Conservation (phyloP, 306 rosid genomes). For the Potentilla sterilis region DNA sequence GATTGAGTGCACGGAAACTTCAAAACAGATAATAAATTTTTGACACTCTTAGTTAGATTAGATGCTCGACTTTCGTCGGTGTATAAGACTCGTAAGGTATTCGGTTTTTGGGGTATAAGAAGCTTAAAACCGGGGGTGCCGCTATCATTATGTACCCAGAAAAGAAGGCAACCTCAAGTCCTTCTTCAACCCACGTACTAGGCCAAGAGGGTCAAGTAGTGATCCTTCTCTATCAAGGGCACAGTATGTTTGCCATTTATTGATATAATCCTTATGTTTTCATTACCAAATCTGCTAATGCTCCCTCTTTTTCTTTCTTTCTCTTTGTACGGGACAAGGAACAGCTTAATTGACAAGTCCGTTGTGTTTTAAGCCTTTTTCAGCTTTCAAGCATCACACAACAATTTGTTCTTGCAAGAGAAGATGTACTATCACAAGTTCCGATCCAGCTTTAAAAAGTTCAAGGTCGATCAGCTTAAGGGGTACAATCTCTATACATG, state of each 20-base stretch:
- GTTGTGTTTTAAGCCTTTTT: background rate
- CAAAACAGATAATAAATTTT: background rate
- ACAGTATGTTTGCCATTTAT: background rate
- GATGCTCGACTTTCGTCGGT: background rate
- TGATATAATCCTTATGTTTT: background rate
- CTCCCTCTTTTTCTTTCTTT: background rate
- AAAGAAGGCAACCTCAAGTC: background rate
- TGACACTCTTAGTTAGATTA: background rate
- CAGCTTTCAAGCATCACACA: background rate
- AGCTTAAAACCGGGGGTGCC: background rate
- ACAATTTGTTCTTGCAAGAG: slow-evolving; percentile 2
- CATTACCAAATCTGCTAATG: background rate
- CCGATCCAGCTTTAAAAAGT: background rate
- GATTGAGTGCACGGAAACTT: background rate
- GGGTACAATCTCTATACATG: slow-evolving; percentile 1
- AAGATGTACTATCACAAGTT: background rate
- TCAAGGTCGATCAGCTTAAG: background rate
- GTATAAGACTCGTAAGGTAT: background rate
- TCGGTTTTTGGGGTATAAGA: background rate
- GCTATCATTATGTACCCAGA: background rate
- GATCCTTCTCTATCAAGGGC: background rate
- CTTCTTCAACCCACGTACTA: background rate
- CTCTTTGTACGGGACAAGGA: background rate
- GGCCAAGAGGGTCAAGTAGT: background rate
- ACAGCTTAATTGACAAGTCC: background rate